These are phyloP conservation scores for Wickerhamiella infanticola DNA, from an alignment of 1,139 yeast genomes.

Conservation along the genomic window DNA sequence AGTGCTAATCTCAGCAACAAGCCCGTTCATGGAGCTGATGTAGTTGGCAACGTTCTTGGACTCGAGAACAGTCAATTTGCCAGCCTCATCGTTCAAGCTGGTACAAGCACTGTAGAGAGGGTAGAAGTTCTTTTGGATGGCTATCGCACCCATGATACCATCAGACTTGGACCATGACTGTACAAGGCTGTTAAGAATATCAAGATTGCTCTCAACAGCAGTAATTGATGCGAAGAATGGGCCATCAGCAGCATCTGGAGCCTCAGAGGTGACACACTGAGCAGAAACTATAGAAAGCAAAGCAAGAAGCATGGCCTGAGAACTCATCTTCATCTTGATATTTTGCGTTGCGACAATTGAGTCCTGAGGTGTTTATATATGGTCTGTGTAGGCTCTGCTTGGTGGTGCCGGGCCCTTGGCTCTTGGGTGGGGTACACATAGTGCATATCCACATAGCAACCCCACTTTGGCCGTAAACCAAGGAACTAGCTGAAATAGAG, in stretches of 20 bases:
- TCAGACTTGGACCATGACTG: slow-evolving; percentile 6
- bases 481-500: no score
- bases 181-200: slow-evolving; percentile 1
- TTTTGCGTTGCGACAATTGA: no score
- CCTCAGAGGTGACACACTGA: neutral
- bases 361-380: no score
- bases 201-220: neutral
- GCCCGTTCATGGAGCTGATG: neutral
- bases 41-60: neutral
- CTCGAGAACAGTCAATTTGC: slow-evolving; percentile 2
- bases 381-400: no score
- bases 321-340: no score
- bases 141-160: slow-evolving; percentile 13
- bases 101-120: slow-evolving; percentile 10
- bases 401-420: no score
- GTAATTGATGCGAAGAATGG: neutral
- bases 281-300: neutral
- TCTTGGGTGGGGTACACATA: no score
- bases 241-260: neutral
- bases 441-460: no score
- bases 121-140: slow-evolving; percentile 12
- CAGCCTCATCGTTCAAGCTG: slow-evolving; percentile 6
- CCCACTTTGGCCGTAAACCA: no score
- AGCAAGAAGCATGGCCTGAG: neutral
- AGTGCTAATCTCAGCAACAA: neutral